Conservation (phyloP, 805 yeast genomes). For the Candida corydali region DNA sequence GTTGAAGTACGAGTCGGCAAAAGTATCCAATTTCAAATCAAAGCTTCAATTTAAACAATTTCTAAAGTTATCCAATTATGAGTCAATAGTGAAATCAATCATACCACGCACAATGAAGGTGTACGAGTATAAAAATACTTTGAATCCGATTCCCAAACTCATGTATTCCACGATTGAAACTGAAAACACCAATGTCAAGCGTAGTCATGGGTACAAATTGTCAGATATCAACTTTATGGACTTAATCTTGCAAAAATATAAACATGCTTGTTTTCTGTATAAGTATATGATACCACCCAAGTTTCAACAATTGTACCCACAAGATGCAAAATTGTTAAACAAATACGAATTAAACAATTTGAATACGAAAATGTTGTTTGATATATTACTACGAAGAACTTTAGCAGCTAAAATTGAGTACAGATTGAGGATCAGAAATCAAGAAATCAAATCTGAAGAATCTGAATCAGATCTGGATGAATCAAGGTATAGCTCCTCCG, state of each 20-base stretch:
- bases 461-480: neutral
- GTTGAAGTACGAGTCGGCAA: conserved; percentile 22
- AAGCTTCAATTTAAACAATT: conserved; percentile 18
- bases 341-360: conserved; percentile 23
- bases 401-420: conserved; percentile 39
- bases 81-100: conserved; percentile 20
- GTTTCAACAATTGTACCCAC: conserved; percentile 26
- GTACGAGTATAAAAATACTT: conserved; percentile 16
- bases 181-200: neutral
- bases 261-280: conserved; percentile 21
- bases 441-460: neutral
- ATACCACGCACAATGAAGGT: conserved; percentile 26
- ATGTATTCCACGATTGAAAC: neutral
- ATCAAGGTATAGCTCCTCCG: neutral
- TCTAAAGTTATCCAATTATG: conserved; percentile 16
- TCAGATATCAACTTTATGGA: conserved; percentile 9
- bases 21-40: conserved; percentile 15
- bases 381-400: conserved; percentile 36
- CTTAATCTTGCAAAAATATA: conserved; percentile 25
- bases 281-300: conserved; percentile 20
- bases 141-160: conserved; percentile 13
- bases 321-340: conserved; percentile 19
- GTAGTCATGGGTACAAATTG: neutral
- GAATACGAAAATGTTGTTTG: conserved; percentile 30
- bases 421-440: conserved; percentile 16